Conservation (phyloP, 805 yeast species). For the Saccharomycopsis sp. region DNA sequence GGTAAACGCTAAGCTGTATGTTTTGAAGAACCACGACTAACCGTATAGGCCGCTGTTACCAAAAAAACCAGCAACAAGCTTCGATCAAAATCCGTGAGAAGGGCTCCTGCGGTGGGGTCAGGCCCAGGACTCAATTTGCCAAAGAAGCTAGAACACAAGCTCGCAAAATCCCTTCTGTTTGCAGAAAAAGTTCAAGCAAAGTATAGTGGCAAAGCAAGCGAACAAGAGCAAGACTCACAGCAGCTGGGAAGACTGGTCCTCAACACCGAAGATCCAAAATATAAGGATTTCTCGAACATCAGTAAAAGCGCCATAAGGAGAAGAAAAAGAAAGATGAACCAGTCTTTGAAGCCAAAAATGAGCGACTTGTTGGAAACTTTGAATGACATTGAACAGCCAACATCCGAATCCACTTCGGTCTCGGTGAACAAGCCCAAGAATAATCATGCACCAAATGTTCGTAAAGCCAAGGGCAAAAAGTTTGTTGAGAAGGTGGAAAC, state of each 20-base stretch:
- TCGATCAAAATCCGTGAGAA: constrained; percentile 8
- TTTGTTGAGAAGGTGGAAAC: constrained; percentile 50
- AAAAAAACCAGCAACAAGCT: not conserved
- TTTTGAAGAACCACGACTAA: not conserved
- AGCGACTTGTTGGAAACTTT: constrained; percentile 50
- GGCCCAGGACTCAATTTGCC: not conserved
- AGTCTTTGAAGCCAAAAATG: constrained; percentile 59
- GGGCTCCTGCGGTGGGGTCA: not conserved
- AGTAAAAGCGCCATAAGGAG: constrained; percentile 60
- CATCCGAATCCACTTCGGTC: constrained; percentile 14
- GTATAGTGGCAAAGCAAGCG: too few relatives aligned
- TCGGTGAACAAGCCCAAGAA: constrained; percentile 21
- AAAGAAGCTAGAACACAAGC: constrained; percentile 6
- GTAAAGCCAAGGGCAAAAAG: constrained; percentile 44
- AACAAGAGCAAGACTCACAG: not conserved
- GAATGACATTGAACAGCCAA: constrained; percentile 27
- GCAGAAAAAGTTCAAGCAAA: constrained; percentile 1
- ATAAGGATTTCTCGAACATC: constrained; percentile 35
- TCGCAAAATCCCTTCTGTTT: constrained; percentile 15
- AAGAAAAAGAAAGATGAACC: constrained; percentile 53
- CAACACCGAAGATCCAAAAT: constrained; percentile 5
- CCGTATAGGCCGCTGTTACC: not conserved
- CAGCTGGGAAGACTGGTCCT: constrained; percentile 1
- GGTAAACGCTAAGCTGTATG: not conserved
- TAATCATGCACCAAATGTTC: constrained; percentile 44